Percentiles rank a stretch among this genome's conserved stretches.
Conservation (phyloP, 2,329 filamentous ascomycete genomes). For the Neofusicoccum laricinum region DNA sequence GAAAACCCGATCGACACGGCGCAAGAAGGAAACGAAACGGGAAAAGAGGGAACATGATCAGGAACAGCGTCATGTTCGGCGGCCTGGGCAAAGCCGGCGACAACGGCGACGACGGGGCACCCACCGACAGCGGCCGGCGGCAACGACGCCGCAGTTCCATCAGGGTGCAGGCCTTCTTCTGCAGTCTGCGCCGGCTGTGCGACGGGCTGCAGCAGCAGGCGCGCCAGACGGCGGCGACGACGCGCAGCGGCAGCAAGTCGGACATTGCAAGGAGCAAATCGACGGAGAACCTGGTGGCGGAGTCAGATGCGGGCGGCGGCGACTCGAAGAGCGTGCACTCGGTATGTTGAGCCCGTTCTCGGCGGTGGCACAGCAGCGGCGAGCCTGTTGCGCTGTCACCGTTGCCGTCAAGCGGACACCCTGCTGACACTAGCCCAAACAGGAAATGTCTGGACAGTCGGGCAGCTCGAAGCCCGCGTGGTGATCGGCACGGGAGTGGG, state of each 20-base stretch:
- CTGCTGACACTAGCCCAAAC: constrained; percentile 7
- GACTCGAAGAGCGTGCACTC: constrained; percentile 1
- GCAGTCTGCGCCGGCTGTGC: neutral
- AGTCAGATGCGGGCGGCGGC: neutral
- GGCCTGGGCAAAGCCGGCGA: neutral
- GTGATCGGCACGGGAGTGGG: neutral
- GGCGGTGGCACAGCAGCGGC: too few species aligned
- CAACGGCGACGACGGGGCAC: neutral
- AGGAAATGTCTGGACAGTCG: neutral
- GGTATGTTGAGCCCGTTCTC: neutral
- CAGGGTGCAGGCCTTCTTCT: neutral
- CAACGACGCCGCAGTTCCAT: neutral
- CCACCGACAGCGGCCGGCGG: neutral
- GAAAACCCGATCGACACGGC: neutral
- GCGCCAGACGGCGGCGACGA: neutral
- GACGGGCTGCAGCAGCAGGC: constrained; percentile 1
- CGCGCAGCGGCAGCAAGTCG: neutral
- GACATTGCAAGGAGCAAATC: neutral
- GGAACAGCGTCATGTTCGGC: constrained; percentile 1
- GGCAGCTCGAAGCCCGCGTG: neutral
- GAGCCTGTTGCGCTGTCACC: too few species aligned
- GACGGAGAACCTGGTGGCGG: constrained; percentile 2
- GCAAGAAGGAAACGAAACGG: neutral
- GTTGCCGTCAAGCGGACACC: too few species aligned
- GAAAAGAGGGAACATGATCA: neutral